Evolutionary conservation across 2,329 filamentous ascomycete species (phyloP), one percentile per base, ranked within the genome.

Genomic region (Microdochium bolleyi): DNA sequence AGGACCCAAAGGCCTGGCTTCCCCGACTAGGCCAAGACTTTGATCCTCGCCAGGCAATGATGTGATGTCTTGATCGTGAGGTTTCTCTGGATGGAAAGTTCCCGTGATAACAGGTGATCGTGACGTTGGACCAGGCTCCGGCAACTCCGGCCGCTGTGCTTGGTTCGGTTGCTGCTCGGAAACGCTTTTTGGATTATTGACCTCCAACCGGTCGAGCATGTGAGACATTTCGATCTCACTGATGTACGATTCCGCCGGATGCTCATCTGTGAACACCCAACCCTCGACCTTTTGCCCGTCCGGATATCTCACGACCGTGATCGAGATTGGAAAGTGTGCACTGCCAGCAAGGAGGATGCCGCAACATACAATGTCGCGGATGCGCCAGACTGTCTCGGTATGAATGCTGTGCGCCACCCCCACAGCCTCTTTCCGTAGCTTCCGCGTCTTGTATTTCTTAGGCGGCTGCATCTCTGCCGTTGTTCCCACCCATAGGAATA

Each of bases 321-420:
- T 53, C 10, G 56, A 54, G n/a, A 79, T 53, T 1, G 76, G 75
- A 25, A 72, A 71, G 21, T 59, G 58, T 1, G 57, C 54, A 22
- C 74, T 72, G 46, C 71, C 69, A 11, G 72, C 72, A 44, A 80
- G 61, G 52, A 75, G 73, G 48, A 76, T 70, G 16, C 73, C 77
- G 55, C 75, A 77, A 49, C 71, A 71, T 14, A 78, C 64, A 49
- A 76, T 70, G 49, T 79, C 76, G 49, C 79, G 63, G 13, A 75
- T 71, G 32, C 77, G 71, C 53, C 74, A 75, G 52, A 74, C 55
- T n/a, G 64, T 67, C 60, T 75, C 72, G 22, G 64, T 66, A 11
- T 67, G 60, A 16, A 61, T 54, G 4, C 59, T 57, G 41, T 70
- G 61, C 51, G 64, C 67, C 27, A 61, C 59, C 21, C 68, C 63